Evolutionary conservation across 2,329 filamentous ascomycete genomes (phyloP).

Genomic region (Zopfia rhizophila): DNA sequence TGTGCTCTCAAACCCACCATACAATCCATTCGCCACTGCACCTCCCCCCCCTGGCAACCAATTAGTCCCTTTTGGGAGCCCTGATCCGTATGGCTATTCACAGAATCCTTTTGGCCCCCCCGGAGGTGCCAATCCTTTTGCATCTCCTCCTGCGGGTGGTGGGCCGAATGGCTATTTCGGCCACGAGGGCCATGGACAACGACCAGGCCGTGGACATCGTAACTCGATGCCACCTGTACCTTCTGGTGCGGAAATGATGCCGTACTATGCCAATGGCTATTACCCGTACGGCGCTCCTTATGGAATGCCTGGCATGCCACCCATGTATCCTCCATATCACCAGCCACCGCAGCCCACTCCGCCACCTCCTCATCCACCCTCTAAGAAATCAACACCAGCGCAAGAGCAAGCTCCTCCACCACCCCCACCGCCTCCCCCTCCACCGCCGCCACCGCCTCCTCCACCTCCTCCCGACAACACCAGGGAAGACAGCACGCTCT

Average conservation of each 20-base stretch:
- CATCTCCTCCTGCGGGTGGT: slow-evolving; percentile 34
- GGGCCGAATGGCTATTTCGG: slow-evolving; percentile 50
- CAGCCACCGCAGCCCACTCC: slow-evolving; percentile 31
- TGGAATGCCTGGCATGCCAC: slow-evolving; percentile 32
- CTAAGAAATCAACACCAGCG: slow-evolving; percentile 41
- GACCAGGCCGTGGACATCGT: slow-evolving; percentile 38
- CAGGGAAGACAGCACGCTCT: slow-evolving; percentile 44
- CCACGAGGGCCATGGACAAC: slow-evolving; percentile 17
- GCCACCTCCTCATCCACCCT: slow-evolving; percentile 39
- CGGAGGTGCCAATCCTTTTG: slow-evolving; percentile 50
- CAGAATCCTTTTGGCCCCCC: slow-evolving; percentile 43
- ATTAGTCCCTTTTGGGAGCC: slow-evolving; percentile 45
- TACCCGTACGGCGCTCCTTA: slow-evolving; percentile 42
- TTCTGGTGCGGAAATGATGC: slow-evolving; percentile 46
- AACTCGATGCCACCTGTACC: slow-evolving; percentile 47
- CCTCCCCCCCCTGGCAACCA: slow-evolving; percentile 36
- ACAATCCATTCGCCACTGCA: slow-evolving; percentile 36
- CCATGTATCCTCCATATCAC: slow-evolving; percentile 39
- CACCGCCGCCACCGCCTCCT: slow-evolving; percentile 30
- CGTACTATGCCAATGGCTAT: slow-evolving; percentile 37
- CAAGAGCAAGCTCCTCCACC: slow-evolving; percentile 34
- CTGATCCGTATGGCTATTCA: slow-evolving; percentile 52
- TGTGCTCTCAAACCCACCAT: slow-evolving; percentile 47
- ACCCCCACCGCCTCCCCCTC: slow-evolving; percentile 33
- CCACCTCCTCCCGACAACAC: slow-evolving; percentile 29